phyloP scores from a whole-genome alignment of 1,139 yeast genomes.

The Hansenula lynferdii region DNA sequence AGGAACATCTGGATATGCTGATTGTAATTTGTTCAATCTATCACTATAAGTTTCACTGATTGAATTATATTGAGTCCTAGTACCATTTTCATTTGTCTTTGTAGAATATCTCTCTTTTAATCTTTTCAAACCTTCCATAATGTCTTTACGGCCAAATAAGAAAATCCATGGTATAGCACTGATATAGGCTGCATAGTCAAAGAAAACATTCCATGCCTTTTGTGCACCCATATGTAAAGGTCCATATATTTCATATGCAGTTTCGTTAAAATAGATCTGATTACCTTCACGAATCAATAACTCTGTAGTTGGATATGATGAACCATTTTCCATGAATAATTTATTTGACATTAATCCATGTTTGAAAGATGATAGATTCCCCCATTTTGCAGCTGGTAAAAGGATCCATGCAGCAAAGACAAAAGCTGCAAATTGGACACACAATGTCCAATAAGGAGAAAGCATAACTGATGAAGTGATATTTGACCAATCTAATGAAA shows the following conservation, averaged over 20 bases:
- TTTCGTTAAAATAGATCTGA: conserved; percentile 28
- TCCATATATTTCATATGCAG: conserved; percentile 36
- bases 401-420: conserved; percentile 37
- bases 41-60: conserved; percentile 25
- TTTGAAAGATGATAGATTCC: conserved; percentile 23
- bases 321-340: conserved; percentile 30
- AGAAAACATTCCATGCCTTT: conserved; percentile 45
- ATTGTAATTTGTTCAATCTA: conserved; percentile 35
- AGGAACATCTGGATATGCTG: conserved; percentile 38
- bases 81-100: no score
- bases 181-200: conserved; percentile 46
- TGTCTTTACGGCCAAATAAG: conserved; percentile 3
- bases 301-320: conserved; percentile 31
- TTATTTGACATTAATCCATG: conserved; percentile 39
- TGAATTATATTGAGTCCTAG: background rate
- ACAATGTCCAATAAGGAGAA: conserved; percentile 41
- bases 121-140: conserved; percentile 1
- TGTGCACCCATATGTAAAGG: conserved; percentile 39
- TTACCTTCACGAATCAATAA: conserved; percentile 29
- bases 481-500: conserved; percentile 43
- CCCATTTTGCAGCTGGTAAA: conserved; percentile 39
- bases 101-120: background rate
- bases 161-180: conserved; percentile 44
- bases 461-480: conserved; percentile 40
- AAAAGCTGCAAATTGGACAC: conserved; percentile 37